Percentiles rank a stretch among this genome's conserved stretches.
These are phyloP conservation scores for Yamadazyma triangularis DNA, from an alignment of 1,139 yeast genomes.

Conservation along the genomic window DNA sequence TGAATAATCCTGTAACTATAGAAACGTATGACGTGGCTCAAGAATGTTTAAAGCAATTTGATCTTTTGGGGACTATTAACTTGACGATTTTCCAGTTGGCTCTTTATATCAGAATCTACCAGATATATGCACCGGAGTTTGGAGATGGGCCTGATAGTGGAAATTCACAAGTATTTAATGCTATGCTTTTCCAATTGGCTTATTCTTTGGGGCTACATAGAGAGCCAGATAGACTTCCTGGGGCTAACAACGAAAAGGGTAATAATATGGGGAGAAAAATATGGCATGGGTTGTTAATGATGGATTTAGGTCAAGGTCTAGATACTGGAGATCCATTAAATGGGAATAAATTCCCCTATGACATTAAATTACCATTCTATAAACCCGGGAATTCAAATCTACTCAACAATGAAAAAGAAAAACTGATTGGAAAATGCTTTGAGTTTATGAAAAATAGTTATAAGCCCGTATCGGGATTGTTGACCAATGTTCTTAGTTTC, in stretches of 20 bases:
- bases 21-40: slow-evolving; percentile 27
- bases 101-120: slow-evolving; percentile 36
- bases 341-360: slow-evolving; percentile 25
- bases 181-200: slow-evolving; percentile 36
- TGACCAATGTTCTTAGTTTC: neutral
- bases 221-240: slow-evolving; percentile 24
- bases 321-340: slow-evolving; percentile 37
- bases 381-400: no score
- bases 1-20: slow-evolving; percentile 12
- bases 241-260: slow-evolving; percentile 18
- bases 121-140: slow-evolving; percentile 42
- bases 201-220: slow-evolving; percentile 41
- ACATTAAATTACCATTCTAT: slow-evolving; percentile 33
- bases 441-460: neutral
- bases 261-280: slow-evolving; percentile 25
- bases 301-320: slow-evolving; percentile 34
- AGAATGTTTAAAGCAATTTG: slow-evolving; percentile 34
- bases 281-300: slow-evolving; percentile 16
- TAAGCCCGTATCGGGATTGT: neutral
- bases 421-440: neutral
- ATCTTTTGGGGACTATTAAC: slow-evolving; percentile 33
- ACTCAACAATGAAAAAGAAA: neutral
- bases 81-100: slow-evolving; percentile 48
- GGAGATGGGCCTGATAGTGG: slow-evolving; percentile 48
- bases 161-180: slow-evolving; percentile 27